A percentile compares a stretch with the other conserved stretches of the same genome.
These are phyloP conservation scores for Mycena filopes DNA, from an alignment of 768 basidiomycete genomes.

Conservation along the genomic window DNA sequence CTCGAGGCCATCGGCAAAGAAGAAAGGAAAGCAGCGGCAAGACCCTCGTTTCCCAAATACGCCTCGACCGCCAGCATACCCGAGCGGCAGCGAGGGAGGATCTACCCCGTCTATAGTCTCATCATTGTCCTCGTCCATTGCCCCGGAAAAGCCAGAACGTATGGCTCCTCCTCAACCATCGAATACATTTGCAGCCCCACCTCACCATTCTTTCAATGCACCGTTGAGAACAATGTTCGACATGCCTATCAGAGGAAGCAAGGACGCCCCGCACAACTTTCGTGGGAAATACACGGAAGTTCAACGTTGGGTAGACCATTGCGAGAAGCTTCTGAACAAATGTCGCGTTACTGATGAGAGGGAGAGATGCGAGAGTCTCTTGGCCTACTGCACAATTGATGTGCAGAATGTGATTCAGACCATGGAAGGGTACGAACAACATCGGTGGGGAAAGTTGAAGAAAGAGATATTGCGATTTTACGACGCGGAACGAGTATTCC, in stretches of 20 bases:
- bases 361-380: not conserved
- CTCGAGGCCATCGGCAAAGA: too few relatives aligned
- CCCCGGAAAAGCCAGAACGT: too few relatives aligned
- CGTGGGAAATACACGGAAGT: not conserved
- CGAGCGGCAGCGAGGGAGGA: too few relatives aligned
- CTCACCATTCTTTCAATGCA: too few relatives aligned
- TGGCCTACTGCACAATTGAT: not conserved
- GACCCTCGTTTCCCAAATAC: too few relatives aligned
- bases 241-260: not conserved
- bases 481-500: not conserved
- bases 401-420: not conserved
- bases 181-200: too few relatives aligned
- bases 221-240: not conserved
- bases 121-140: too few relatives aligned
- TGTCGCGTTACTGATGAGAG: too few relatives aligned
- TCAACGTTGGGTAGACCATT: not conserved
- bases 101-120: too few relatives aligned
- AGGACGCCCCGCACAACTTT: not conserved
- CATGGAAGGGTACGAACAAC: not conserved
- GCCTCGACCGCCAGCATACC: too few relatives aligned
- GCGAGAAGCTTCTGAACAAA: not conserved
- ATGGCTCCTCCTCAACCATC: too few relatives aligned
- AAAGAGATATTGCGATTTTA: not conserved
- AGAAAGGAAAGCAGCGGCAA: too few relatives aligned
- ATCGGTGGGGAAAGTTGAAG: not conserved